Evolutionary conservation across 2,329 filamentous ascomycete genomes (phyloP), one percentile per base, ranked within the genome.

Genomic region (Colletotrichum caudatum): DNA sequence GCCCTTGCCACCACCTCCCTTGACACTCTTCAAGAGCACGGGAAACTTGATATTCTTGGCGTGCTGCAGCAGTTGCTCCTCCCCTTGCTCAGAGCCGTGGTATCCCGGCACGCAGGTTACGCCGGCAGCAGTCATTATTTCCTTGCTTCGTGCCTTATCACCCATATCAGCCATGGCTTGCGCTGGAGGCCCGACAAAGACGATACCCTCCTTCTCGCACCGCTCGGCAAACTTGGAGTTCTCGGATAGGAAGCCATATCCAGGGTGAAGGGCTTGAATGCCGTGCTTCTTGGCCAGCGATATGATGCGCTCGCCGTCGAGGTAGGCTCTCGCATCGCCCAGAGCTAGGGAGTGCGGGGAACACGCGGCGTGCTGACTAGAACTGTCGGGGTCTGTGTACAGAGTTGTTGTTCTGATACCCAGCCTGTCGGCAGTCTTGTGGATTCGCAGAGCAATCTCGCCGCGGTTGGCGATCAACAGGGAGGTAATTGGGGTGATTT

Each of bases 81-180:
- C 85, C 60, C 92, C 90, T 83, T 99, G 96, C 64, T 97, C 93
- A 1, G 86, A 78, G 23, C 96, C 96, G 80, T 98, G 96, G 78
- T 99, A 99, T 0, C 96, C 96, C 0, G 96, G 96, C 60, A 99
- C 96, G 78, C 96, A 98, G 5, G 95, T 95, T 4, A 99, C 96
- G 11, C 94, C 94, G n/a, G 96, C 95, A 5, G 90, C 90, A 44
- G 90, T 94, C 96, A 99, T 98, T 78, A 99, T 98, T 79, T 97
- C 93, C 82, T 99, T 99, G 64, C 93, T 96, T 71, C 93, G 88
- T 66, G 92, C 94, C 84, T 98, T 97, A 83, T 97, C 94, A 61
- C 95, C 95, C 95, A 98, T 97, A 71, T 94, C 94, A 69, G 92
- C 85, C 78, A 93, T 94, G 75, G 95, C 95, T 63, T 89, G 87